Conservation (phyloP, 2,329 filamentous ascomycete genomes). For the Colletotrichum tabaci region DNA sequence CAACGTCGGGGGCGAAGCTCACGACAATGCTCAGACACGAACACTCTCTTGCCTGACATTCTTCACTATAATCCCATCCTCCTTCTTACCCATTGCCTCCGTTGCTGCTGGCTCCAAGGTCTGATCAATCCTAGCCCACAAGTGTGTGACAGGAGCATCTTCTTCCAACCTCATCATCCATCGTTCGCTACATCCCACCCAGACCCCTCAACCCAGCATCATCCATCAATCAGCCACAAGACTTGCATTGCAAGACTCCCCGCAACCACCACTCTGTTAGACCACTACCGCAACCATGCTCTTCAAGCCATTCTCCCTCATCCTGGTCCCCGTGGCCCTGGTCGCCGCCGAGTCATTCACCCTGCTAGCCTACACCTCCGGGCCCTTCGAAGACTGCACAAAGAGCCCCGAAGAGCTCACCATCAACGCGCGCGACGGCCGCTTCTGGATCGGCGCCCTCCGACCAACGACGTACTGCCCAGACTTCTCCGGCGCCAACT, state of each 20-base stretch:
- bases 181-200: no score
- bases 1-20: no score
- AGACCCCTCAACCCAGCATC: not conserved
- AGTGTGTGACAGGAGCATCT: no score
- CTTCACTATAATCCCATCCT: no score
- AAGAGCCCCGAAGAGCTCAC: conserved; percentile 22
- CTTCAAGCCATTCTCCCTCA: not conserved
- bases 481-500: conserved; percentile 31
- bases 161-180: no score
- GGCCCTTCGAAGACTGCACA: conserved; percentile 43
- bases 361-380: conserved; percentile 42
- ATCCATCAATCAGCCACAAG: not conserved
- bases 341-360: not conserved
- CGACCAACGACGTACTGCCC: conserved; percentile 29
- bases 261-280: no score
- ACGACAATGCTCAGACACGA: no score
- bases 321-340: not conserved
- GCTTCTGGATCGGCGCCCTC: conserved; percentile 49
- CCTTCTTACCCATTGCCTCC: no score
- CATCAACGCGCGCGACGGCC: conserved; percentile 47
- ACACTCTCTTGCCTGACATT: no score
- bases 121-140: no score
- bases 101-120: no score
- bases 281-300: not conserved
- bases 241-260: not conserved